Conservation (phyloP, 73 alveolate genomes). For the Blepharisma stoltei region DNA sequence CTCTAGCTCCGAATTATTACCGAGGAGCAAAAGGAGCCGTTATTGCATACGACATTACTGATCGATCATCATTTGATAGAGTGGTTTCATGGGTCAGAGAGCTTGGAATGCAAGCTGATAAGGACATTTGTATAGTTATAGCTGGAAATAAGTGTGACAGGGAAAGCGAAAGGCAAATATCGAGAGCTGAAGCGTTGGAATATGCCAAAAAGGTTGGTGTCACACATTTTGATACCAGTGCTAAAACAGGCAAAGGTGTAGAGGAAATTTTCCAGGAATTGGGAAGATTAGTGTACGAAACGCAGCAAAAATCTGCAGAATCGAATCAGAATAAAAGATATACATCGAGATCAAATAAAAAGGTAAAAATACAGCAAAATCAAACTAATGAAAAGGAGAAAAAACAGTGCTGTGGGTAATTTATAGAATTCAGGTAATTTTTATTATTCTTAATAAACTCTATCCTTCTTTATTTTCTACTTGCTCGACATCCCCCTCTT, state of each 20-base stretch:
- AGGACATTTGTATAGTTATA: slow-evolving; percentile 42
- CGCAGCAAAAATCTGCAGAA: no score
- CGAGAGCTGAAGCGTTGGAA: neutral
- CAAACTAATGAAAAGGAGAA: no score
- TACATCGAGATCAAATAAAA: no score
- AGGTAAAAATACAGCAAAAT: no score
- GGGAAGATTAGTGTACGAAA: neutral
- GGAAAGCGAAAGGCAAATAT: neutral
- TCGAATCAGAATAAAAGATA: no score
- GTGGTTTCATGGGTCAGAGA: slow-evolving; percentile 42
- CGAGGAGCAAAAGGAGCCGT: slow-evolving; percentile 64
- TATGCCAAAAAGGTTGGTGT: neutral
- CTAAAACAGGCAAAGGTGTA: neutral
- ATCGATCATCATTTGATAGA: slow-evolving; percentile 39
- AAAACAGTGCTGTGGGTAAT: no score
- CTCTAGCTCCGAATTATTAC: slow-evolving; percentile 47
- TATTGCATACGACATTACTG: slow-evolving; percentile 56
- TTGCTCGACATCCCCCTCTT: no score
- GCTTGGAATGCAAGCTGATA: slow-evolving; percentile 47
- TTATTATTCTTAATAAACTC: no score
- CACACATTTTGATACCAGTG: slow-evolving; percentile 20
- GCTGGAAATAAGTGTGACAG: slow-evolving; percentile 44
- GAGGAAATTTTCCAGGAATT: neutral
- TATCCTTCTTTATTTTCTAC: no score
- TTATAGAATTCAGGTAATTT: no score